A percentile compares a stretch with the other conserved stretches of the same genome.
Evolutionary conservation across 1,284 basidiomycete genomes (phyloP).

Genomic region (Flammula alnicola): DNA sequence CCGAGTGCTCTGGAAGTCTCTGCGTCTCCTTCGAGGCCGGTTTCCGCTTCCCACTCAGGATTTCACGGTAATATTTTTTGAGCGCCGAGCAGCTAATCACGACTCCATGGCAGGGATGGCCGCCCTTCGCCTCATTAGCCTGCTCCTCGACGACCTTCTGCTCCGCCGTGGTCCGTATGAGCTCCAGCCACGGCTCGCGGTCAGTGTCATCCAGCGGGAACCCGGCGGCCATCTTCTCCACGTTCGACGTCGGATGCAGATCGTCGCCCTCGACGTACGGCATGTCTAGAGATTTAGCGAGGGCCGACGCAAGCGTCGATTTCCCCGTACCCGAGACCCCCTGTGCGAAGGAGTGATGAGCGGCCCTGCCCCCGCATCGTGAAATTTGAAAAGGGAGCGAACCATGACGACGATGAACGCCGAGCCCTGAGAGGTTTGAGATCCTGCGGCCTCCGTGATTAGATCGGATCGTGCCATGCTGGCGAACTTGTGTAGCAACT

Average conservation of each 20-base stretch:
- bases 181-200: slow-evolving; percentile 84
- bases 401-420: slow-evolving; percentile 30
- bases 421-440: background rate
- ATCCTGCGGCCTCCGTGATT: background rate
- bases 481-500: too few species aligned
- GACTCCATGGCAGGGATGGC: slow-evolving; percentile 45
- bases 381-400: background rate
- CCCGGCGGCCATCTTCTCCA: slow-evolving; percentile 88
- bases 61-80: slow-evolving; percentile 80
- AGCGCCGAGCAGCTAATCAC: slow-evolving; percentile 90
- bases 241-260: slow-evolving; percentile 82
- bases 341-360: slow-evolving; percentile 39
- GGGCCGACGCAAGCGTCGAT: slow-evolving; percentile 77
- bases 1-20: slow-evolving; percentile 32
- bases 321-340: slow-evolving; percentile 88
- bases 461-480: slow-evolving; percentile 4
- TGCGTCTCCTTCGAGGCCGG: slow-evolving; percentile 31
- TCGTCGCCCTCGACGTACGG: slow-evolving; percentile 92
- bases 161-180: slow-evolving; percentile 73
- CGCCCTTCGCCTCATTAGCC: slow-evolving; percentile 27
- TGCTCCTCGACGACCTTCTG: slow-evolving; percentile 46
- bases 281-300: slow-evolving; percentile 63
- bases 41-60: slow-evolving; percentile 64
- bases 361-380: slow-evolving; percentile 1
- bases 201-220: slow-evolving; percentile 84